Base-by-base conservation (phyloP, 2,329 filamentous ascomycete species). In the Pyricularia grisea region DNA sequence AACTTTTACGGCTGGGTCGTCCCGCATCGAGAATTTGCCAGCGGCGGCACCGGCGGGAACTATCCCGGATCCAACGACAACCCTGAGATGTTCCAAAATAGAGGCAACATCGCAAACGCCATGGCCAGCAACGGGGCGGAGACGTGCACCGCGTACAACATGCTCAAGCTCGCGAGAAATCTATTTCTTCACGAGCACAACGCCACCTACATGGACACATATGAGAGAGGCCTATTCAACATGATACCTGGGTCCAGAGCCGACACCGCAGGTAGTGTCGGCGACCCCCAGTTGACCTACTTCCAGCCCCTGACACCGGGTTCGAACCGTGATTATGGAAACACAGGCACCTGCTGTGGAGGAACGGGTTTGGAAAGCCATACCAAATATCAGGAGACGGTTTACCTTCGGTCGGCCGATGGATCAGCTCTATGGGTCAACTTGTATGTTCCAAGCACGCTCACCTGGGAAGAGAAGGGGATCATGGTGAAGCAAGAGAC, bases 1-100 rank as follows among this genome's bases (percentile, higher is more conserved):
- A 77, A 77, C 71, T 77, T 77, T 71, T 77, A 76, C 72, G 72
- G 73, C 68, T 77, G 76, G 76, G 71, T 77, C 6, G 73, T 75
- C 20, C 76, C 76, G 17, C 75, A 77, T 67, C 75, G 75, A 11
- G 70, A 73, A 31, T 77, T 77, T 64, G 74, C 74, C 5, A 74
- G 69, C 7, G 76, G 76, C 27, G 76, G 76, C n/a, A 73, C 73
- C 1, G 73, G 75, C 33, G 74, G 76, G 20, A 76, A 72, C 71
- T 77, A 75, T 64, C 74, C 76, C 0, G 76, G 76, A 23, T 76
- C 73, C 7, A 74, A 76, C 66, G 70, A 72, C 69, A 77, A 77
- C 68, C 70, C 72, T 14, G 76, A 77, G 73, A 70, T 77, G 69
- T 77, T 77, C 71, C 75, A 76, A 71, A 77, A 77, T 69, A 72